Percentiles rank a stretch among this genome's conserved stretches.
Conservation (phyloP, 768 basidiomycete genomes). For the Rhodotorula sphaerocarpa region DNA sequence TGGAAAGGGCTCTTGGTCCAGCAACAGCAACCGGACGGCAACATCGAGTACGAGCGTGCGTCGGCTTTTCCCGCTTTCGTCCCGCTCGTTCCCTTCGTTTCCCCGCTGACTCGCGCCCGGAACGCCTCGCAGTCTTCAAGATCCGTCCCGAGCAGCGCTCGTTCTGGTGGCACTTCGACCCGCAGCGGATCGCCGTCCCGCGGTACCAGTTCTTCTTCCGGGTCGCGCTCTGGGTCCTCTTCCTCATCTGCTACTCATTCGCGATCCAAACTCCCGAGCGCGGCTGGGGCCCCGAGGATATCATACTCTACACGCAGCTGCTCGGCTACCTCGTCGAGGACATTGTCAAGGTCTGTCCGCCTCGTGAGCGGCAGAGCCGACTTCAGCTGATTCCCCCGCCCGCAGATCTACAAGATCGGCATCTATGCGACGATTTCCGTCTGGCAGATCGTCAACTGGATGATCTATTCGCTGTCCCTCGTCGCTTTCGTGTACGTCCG, state of each 20-base stretch:
- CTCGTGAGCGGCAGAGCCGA: no score
- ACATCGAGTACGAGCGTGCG: slow-evolving; percentile 29
- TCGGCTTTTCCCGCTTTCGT: no score
- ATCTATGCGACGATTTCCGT: slow-evolving; percentile 21
- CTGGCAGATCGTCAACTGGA: slow-evolving; percentile 35
- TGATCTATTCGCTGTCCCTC: slow-evolving; percentile 30
- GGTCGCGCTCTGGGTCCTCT: slow-evolving; percentile 38
- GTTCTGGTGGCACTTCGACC: slow-evolving; percentile 25
- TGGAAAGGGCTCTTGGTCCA: slow-evolving; percentile 38
- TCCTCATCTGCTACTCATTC: slow-evolving; percentile 36
- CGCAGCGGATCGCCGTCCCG: slow-evolving; percentile 34
- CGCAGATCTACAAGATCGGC: slow-evolving; percentile 30
- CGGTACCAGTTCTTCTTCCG: slow-evolving; percentile 40
- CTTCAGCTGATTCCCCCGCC: neutral
- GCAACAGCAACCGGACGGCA: slow-evolving; percentile 2
- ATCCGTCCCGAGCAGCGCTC: slow-evolving; percentile 5
- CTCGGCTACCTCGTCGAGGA: slow-evolving; percentile 38
- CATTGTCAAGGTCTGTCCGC: slow-evolving; percentile 16
- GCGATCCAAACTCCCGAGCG: slow-evolving; percentile 40
- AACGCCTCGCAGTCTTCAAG: slow-evolving; percentile 28
- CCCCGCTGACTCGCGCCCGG: no score
- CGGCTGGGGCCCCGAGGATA: slow-evolving; percentile 34
- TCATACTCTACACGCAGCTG: slow-evolving; percentile 36
- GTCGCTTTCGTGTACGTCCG: slow-evolving; percentile 32
- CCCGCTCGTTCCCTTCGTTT: no score